Percentiles rank a stretch among this genome's conserved stretches.
These are phyloP conservation scores for Oligophagozyma castellii DNA, from an alignment of 1,139 yeast species.

Conservation along the genomic window DNA sequence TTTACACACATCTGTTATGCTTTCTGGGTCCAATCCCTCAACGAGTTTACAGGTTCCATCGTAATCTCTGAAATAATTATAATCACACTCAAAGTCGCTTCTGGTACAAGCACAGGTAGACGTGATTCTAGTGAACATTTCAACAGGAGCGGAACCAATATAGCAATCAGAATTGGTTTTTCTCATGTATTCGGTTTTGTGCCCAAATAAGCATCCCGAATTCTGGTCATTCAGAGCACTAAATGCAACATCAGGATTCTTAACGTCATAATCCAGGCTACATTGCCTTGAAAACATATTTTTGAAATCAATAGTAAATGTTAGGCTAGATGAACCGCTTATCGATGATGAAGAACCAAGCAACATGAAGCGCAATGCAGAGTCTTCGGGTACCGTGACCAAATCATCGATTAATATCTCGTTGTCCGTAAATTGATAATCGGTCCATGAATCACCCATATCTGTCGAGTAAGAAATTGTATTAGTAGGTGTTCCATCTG, in stretches of 20 bases:
- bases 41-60: conserved; percentile 86
- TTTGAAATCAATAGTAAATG: conserved; percentile 59
- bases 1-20: conserved; percentile 50
- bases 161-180: conserved; percentile 64
- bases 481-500: conserved; percentile 44
- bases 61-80: conserved; percentile 51
- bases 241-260: conserved; percentile 60
- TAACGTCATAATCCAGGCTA: conserved; percentile 44
- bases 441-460: conserved; percentile 68
- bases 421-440: conserved; percentile 47
- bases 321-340: conserved; percentile 7
- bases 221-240: conserved; percentile 71
- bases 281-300: conserved; percentile 58
- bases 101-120: conserved; percentile 76
- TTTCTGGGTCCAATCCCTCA: conserved; percentile 53
- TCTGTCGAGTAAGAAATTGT: conserved; percentile 54
- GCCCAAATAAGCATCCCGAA: conserved; percentile 75
- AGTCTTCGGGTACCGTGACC: conserved; percentile 85
- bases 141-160: conserved; percentile 53
- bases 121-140: conserved; percentile 43
- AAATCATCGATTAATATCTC: conserved; percentile 51
- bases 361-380: conserved; percentile 59
- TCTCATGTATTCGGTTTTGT: conserved; percentile 62
- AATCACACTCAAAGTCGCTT: conserved; percentile 89
- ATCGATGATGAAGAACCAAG: conserved; percentile 21